Evolutionary conservation across 192 early-diverging fungal genomes (phyloP), one percentile per base, ranked within the genome.

Genomic region (Ramicandelaber brevisporus): DNA sequence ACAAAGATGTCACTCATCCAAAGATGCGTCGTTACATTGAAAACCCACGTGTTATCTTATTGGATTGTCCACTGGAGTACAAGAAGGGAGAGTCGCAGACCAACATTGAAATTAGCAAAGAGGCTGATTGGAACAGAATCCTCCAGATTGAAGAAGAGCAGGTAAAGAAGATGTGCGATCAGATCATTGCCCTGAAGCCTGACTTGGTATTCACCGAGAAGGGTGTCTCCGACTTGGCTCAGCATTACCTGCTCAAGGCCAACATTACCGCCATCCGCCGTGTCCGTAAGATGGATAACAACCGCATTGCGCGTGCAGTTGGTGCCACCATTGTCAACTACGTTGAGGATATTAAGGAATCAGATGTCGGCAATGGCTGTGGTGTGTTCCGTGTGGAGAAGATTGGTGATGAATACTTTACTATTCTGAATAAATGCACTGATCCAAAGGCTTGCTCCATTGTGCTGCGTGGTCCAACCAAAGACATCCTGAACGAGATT

Each of bases 41-140:
- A 47, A 95, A 98, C 48, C 93, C 93, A 12, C 73, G 89, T 29
- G 68, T 98, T 34, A 63, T 98, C 8, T 59, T 98, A 24, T 60
- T 98, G 29, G 93, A 98, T 65, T 98, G 93, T 55, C 89, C 89
- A 16, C 65, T 98, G 27, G 93, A 96, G 53, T 98, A 98, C 76
- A 98, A 98, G 61, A 98, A 98, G 70, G 93, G 93, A 33, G 93
- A 95, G 57, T 93, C 85, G 22, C 93, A 98, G 59, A 98, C 93
- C 17, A 80, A 88, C 46, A 87, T 93, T 43, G 93, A 98, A 55
- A 81, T 98, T 31, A 75, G 75, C 34, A 82, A 90, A 53, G 93
- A 98, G 47, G 59, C 68, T 17, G 87, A 98, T 57, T 98, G 93
- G 93, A 60, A 75, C 33, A 65, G 93, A 17, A 66, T 98, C 25